A percentile compares a stretch with the other conserved stretches of the same genome.
phyloP scores from a whole-genome alignment of 208 protist species.

The Trypanosoma boissoni region DNA sequence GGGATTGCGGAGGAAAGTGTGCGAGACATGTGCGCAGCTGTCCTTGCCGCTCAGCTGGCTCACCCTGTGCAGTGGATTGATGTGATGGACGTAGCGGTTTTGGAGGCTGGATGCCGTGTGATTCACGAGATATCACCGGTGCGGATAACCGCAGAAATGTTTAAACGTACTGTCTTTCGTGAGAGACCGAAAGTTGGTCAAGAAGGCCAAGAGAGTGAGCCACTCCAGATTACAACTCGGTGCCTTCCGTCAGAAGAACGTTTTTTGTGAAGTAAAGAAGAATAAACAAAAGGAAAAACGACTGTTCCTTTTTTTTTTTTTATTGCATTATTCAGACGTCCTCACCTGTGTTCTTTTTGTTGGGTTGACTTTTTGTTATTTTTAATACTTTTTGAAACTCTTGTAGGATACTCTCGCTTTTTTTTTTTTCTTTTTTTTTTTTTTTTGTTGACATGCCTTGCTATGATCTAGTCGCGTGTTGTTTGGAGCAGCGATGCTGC shows the following conservation, averaged over 20 bases:
- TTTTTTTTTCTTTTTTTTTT: conserved; percentile 23
- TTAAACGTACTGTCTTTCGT: conserved; percentile 52
- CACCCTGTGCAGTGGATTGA: conserved; percentile 85
- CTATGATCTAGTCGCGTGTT: too few species aligned
- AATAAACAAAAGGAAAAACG: too few species aligned
- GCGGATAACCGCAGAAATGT: conserved; percentile 69
- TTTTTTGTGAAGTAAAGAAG: conserved; percentile 15
- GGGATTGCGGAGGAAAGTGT: conserved; percentile 42
- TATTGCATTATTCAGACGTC: neutral
- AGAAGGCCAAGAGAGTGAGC: neutral
- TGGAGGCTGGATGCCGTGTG: conserved; percentile 25
- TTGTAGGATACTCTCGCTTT: neutral
- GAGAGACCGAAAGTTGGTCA: neutral
- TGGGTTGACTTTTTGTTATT: conserved; percentile 1
- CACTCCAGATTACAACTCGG: conserved; percentile 17
- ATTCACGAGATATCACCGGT: conserved; percentile 68
- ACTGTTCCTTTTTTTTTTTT: neutral
- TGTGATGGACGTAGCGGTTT: conserved; percentile 69
- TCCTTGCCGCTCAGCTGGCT: conserved; percentile 73
- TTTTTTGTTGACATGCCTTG: conserved; percentile 6
- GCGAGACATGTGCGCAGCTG: conserved; percentile 63
- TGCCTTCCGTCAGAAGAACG: conserved; percentile 25
- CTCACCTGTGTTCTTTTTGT: neutral
- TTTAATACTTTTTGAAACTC: conserved; percentile 6
- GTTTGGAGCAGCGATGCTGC: neutral